phyloP scores from a whole-genome alignment of 331 rosid species.

The Pyrus hybrid region DNA sequence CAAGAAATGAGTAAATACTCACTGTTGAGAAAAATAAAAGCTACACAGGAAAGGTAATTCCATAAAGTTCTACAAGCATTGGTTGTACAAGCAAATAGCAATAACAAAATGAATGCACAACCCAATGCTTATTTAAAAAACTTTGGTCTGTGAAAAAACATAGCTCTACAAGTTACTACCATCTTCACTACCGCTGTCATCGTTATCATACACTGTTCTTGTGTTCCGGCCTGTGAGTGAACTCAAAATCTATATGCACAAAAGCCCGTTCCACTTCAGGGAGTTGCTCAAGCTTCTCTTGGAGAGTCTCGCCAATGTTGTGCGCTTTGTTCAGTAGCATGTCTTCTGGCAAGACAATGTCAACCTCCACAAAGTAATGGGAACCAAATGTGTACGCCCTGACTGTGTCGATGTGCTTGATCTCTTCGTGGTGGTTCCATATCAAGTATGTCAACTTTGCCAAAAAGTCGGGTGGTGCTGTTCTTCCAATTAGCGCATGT shows the following conservation, averaged over 20 bases:
- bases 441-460: slow-evolving; percentile 59
- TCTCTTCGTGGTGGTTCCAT: slow-evolving; percentile 78
- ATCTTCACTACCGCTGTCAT: neutral
- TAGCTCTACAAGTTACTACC: no score
- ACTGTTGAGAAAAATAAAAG: no score
- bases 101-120: neutral
- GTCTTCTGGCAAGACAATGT: slow-evolving; percentile 63
- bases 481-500: slow-evolving; percentile 56
- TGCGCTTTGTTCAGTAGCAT: slow-evolving; percentile 63
- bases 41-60: no score
- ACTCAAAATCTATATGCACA: slow-evolving; percentile 65
- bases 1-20: neutral
- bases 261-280: slow-evolving; percentile 74
- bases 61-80: no score
- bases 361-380: slow-evolving; percentile 74
- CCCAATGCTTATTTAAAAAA: neutral
- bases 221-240: slow-evolving; percentile 62
- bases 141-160: no score
- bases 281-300: slow-evolving; percentile 66
- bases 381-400: slow-evolving; percentile 79
- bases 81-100: neutral
- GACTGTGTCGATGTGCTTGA: slow-evolving; percentile 70
- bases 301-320: slow-evolving; percentile 73
- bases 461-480: slow-evolving; percentile 74
- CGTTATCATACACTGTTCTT: slow-evolving; percentile 29